phyloP scores from a whole-genome alignment of 257 asterid species.

The Nicotiana tomentosiformis region DNA sequence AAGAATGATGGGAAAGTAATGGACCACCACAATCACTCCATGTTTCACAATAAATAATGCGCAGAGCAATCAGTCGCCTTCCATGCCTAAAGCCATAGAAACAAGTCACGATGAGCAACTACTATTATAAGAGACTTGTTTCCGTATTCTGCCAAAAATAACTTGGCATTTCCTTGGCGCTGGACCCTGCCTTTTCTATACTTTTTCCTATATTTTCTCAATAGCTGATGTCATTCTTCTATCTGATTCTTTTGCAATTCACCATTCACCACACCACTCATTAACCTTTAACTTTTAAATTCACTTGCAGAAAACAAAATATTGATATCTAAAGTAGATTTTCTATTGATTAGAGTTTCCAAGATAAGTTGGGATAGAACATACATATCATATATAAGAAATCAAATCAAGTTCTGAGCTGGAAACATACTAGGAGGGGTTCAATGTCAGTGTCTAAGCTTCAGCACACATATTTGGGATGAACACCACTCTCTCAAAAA shows the following conservation, averaged over 20 bases:
- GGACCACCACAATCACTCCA: neutral
- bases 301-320: too few species aligned
- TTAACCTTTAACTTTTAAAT: neutral
- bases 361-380: neutral
- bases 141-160: neutral
- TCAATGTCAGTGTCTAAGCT: conserved; percentile 16
- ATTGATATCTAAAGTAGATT: neutral
- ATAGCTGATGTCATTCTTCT: neutral
- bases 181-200: neutral
- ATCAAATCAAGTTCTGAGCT: neutral
- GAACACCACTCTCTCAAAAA: conserved; percentile 70
- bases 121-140: neutral
- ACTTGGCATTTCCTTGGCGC: neutral
- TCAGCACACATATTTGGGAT: conserved; percentile 60
- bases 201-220: neutral
- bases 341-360: neutral
- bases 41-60: neutral
- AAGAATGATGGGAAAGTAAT: neutral
- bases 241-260: neutral
- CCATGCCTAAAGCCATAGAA: conserved; percentile 1
- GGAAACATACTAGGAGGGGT: neutral
- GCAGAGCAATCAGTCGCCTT: neutral
- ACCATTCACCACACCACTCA: neutral
- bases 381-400: neutral
- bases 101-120: neutral